Base-by-base conservation (phyloP, 176 grass and related monocot genomes). In the Dendrocalamus sinicus region DNA sequence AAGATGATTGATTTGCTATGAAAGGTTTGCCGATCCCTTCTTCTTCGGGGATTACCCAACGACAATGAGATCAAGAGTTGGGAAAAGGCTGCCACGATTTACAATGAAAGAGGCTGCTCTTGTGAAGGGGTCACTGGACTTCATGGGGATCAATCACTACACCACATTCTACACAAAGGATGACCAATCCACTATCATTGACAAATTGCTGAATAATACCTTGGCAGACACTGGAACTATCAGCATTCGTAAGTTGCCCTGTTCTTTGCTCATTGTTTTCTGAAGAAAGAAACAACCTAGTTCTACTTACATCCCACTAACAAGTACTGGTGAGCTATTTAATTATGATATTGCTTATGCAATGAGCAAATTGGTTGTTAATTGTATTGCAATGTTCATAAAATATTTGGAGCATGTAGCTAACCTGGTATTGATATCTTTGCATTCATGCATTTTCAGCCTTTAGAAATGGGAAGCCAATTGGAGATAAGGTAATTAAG, bases 21-120 rank as follows among this genome's bases (percentile, higher is more conserved):
- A 78, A 44, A 95, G 93, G 93, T 95, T 95, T 45, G 91, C 89
- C 47, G 93, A 95, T 60, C 93, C 93, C 26, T 90, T 95, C n/a
- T 95, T 95, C 83, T 92, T 92, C 52, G 90, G 90, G 0, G 88
- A 95, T 51, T 95, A 95, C 54, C 93, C 93, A 6, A 82, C 64
- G 23, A 73, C 85, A 16, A 95, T 95, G 93, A 95, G 90, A 79
- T 84, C 54, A 16, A 92, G 93, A 40, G 90, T 86, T 8, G 86
- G 86, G 30, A 12, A 78, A 46, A 89, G 93, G 83, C 46, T 95
- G 35, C 93, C 93, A 0, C 88, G 68, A 40, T 95, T 95, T 76
- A 84, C 86, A 5, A 32, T 30, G 4, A 57, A 83, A 43, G 93
- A 95, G 75, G 85, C 85, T 46, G 78, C 78, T 61, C 46, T 95